Conservation (phyloP, 768 basidiomycete genomes). For the Clitopilus passeckerianus region DNA sequence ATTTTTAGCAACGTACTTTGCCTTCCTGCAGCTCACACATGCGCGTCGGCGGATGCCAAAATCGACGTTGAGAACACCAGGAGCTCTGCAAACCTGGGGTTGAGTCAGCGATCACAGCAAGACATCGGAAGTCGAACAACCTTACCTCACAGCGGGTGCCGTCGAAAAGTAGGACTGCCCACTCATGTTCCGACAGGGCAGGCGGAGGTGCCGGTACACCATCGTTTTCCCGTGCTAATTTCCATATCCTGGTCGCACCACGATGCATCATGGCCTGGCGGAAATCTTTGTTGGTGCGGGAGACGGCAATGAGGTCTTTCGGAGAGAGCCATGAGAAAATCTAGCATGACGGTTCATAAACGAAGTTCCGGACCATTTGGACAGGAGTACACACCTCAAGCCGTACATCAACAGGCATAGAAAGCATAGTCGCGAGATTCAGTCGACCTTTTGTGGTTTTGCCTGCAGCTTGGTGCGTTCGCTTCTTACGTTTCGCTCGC, state of each 20-base stretch:
- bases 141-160: constrained; percentile 17
- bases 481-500: not conserved
- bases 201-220: constrained; percentile 15
- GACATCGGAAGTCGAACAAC: not conserved
- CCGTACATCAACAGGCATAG: not conserved
- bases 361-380: not conserved
- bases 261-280: constrained; percentile 13
- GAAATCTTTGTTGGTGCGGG: constrained; percentile 2
- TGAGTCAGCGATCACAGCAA: not conserved
- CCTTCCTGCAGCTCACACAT: constrained; percentile 20
- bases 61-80: constrained; percentile 14
- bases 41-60: constrained; percentile 19
- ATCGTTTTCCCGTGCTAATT: constrained; percentile 8
- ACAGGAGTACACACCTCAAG: not conserved
- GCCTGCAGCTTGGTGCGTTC: not conserved
- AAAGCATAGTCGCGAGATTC: not conserved
- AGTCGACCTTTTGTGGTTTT: not conserved
- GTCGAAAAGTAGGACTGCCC: constrained; percentile 22
- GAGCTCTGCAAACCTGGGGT: constrained; percentile 13
- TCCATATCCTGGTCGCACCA: constrained; percentile 19
- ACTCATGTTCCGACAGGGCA: constrained; percentile 19
- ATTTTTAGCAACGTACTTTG: constrained; percentile 14
- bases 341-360: not conserved
- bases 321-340: not conserved
- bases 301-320: not conserved